phyloP scores from a whole-genome alignment of 2,329 filamentous ascomycete genomes.

The Phialophora tarda region DNA sequence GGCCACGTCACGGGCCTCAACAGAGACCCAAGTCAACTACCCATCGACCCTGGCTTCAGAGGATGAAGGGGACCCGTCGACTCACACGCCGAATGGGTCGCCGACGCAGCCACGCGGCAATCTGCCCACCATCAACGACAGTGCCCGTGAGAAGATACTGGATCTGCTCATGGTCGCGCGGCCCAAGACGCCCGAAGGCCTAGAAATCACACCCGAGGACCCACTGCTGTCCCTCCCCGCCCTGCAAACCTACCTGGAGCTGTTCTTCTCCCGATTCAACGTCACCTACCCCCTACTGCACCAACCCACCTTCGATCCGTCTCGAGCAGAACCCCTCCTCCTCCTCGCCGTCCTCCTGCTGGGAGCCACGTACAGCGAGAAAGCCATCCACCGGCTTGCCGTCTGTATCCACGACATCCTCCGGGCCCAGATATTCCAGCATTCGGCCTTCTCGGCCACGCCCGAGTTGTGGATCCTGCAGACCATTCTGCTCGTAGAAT shows the following conservation, averaged over 20 bases:
- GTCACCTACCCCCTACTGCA: slow-evolving; percentile 65
- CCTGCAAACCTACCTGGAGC: slow-evolving; percentile 62
- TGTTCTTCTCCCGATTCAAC: slow-evolving; percentile 68
- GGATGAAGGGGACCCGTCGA: too few relatives aligned
- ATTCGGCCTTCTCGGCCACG: slow-evolving; percentile 62
- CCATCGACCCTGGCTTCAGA: too few relatives aligned
- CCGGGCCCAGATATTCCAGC: slow-evolving; percentile 64
- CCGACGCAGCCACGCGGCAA: not conserved
- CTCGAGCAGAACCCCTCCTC: slow-evolving; percentile 57
- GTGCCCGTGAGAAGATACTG: slow-evolving; percentile 50
- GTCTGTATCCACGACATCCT: slow-evolving; percentile 68
- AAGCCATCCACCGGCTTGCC: slow-evolving; percentile 64
- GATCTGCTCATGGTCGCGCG: slow-evolving; percentile 58
- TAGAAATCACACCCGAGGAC: slow-evolving; percentile 55
- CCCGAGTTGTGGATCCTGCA: slow-evolving; percentile 67
- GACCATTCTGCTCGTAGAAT: slow-evolving; percentile 66
- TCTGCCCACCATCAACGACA: slow-evolving; percentile 35
- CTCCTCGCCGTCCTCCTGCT: slow-evolving; percentile 62
- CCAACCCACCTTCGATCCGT: slow-evolving; percentile 61
- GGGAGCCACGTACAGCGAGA: slow-evolving; percentile 66
- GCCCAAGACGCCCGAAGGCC: slow-evolving; percentile 57
- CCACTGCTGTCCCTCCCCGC: slow-evolving; percentile 58
- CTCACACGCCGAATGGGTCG: too few relatives aligned
- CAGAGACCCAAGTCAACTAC: too few relatives aligned
- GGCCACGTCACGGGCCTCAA: too few relatives aligned